phyloP scores from a whole-genome alignment of 164 flowering plant species.

The Stephania japonica region DNA sequence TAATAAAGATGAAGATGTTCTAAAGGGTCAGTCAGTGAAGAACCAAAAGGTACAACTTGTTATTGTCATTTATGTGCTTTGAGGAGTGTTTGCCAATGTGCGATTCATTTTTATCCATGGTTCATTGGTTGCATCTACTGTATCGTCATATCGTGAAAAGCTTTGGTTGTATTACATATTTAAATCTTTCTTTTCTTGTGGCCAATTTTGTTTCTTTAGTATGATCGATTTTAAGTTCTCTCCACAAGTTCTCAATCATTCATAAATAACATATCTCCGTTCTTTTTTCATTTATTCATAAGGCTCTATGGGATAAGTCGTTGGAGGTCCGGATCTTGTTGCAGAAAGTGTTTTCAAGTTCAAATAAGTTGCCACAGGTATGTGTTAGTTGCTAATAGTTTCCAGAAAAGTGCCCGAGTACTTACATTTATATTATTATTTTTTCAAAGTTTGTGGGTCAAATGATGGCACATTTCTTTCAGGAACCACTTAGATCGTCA shows the following conservation, averaged over 20 bases:
- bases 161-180: not conserved
- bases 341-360: conserved; percentile 71
- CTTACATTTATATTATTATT: not conserved
- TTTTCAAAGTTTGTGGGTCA: not conserved
- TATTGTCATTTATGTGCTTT: not conserved
- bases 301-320: conserved; percentile 88
- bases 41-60: conserved; percentile 63
- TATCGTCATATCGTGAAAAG: not conserved
- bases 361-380: conserved; percentile 87
- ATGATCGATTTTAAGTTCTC: not conserved
- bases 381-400: conserved; percentile 5
- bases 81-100: not conserved
- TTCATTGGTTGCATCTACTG: not conserved
- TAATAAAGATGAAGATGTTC: conserved; percentile 74
- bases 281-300: conserved; percentile 4
- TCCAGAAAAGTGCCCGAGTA: not conserved
- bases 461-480: conserved; percentile 17
- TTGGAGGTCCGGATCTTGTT: conserved; percentile 77
- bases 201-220: not conserved
- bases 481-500: conserved; percentile 66
- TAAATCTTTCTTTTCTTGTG: not conserved
- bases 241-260: not conserved
- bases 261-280: not conserved
- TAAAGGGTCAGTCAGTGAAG: conserved; percentile 87
- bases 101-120: not conserved